Conservation (phyloP, 805 yeast species). For the Wickerhamiella kazuoi region DNA sequence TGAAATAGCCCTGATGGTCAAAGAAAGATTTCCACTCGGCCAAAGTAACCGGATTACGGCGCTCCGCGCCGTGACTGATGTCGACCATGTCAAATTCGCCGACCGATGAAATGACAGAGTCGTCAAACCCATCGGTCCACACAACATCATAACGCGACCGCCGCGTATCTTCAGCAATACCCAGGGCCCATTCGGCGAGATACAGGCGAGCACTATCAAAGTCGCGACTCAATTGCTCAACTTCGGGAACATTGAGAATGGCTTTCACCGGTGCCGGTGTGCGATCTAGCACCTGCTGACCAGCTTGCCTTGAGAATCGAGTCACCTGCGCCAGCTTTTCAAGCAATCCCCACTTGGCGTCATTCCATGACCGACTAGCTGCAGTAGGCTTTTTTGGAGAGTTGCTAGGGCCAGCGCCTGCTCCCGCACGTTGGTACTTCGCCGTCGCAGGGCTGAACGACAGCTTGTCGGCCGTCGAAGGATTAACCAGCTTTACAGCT, state of each 20-base stretch:
- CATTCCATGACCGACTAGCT: conserved; percentile 35
- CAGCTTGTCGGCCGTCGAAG: conserved; percentile 45
- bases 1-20: conserved; percentile 58
- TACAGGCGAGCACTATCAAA: conserved; percentile 86
- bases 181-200: conserved; percentile 91
- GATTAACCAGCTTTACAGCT: conserved; percentile 59
- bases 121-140: conserved; percentile 22
- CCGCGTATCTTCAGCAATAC: conserved; percentile 81
- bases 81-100: conserved; percentile 28
- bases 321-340: conserved; percentile 72
- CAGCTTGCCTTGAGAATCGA: conserved; percentile 40
- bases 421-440: conserved; percentile 9
- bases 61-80: conserved; percentile 38
- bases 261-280: conserved; percentile 41
- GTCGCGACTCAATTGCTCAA: conserved; percentile 63
- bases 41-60: conserved; percentile 46
- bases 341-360: conserved; percentile 73
- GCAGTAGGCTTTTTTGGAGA: conserved; percentile 7
- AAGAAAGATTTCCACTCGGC: conserved; percentile 77
- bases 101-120: conserved; percentile 16
- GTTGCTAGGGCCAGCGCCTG: conserved; percentile 1
- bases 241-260: conserved; percentile 60
- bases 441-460: conserved; percentile 36
- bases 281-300: conserved; percentile 40
- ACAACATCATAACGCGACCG: conserved; percentile 26